These are phyloP conservation scores for Hypoxylon sp. DNA, from an alignment of 2,329 filamentous ascomycete species.

Conservation along the genomic window DNA sequence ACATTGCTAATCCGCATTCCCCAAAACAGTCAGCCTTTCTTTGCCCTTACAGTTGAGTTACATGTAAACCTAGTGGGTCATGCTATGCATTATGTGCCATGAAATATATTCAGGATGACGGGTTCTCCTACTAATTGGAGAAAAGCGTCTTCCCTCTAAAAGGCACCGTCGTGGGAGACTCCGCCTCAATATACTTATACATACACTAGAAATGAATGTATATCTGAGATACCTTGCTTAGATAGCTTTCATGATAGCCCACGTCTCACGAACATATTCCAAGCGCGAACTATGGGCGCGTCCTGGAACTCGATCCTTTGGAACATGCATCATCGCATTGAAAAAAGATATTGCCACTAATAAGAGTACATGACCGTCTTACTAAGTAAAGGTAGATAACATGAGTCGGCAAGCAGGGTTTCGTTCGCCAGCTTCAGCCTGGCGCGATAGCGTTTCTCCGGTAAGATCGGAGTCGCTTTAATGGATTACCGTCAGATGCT, in stretches of 20 bases:
- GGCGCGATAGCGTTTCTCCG: constrained; percentile 36
- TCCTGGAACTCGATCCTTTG: constrained; percentile 37
- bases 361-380: constrained; percentile 18
- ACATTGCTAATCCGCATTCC: constrained; percentile 15
- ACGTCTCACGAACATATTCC: constrained; percentile 16
- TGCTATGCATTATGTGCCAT: constrained; percentile 1
- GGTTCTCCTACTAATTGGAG: neutral
- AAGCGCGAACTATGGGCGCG: constrained; percentile 31
- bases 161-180: constrained; percentile 7
- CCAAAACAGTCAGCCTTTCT: constrained; percentile 12
- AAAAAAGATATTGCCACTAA: constrained; percentile 20
- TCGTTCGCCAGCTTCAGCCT: constrained; percentile 28
- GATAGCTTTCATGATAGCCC: constrained; percentile 16
- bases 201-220: constrained; percentile 14
- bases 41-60: constrained; percentile 6
- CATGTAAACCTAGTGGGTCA: constrained; percentile 13
- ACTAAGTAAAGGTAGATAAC: constrained; percentile 23
- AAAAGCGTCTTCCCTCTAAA: constrained; percentile 3
- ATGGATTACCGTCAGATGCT: constrained; percentile 32
- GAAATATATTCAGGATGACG: neutral
- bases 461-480: constrained; percentile 23
- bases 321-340: constrained; percentile 27
- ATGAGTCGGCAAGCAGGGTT: constrained; percentile 16
- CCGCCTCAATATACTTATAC: constrained; percentile 16
- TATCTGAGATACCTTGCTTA: neutral